phyloP scores from a whole-genome alignment of 2,329 filamentous ascomycete genomes.

The Pseudogymnoascus sp. region DNA sequence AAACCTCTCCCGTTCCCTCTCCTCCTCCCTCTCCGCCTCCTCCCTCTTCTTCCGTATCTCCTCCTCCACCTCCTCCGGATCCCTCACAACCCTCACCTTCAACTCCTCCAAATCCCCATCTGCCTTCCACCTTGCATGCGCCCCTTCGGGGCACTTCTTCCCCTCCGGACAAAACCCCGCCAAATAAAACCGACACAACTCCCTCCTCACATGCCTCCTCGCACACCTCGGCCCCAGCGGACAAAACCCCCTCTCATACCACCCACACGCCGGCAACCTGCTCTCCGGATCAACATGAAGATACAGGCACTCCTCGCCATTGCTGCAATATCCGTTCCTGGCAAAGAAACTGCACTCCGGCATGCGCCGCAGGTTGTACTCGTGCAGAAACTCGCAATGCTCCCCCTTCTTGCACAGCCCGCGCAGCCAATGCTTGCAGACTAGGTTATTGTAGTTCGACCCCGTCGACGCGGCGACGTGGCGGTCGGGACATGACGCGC shows the following conservation, averaged over 20 bases:
- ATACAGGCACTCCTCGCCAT: conserved; percentile 93
- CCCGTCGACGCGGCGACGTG: conserved; percentile 43
- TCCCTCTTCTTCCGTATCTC: conserved; percentile 50
- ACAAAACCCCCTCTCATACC: conserved; percentile 94
- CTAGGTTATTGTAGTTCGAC: conserved; percentile 66
- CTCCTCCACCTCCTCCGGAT: conserved; percentile 46
- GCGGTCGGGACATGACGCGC: conserved; percentile 75
- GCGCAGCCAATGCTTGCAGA: conserved; percentile 98
- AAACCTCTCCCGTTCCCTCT: conserved; percentile 32
- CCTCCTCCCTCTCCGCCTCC: conserved; percentile 44
- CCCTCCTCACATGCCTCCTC: conserved; percentile 79
- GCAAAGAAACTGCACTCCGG: conserved; percentile 97
- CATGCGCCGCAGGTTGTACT: conserved; percentile 97
- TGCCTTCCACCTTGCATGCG: conserved; percentile 71
- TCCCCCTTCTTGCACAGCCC: conserved; percentile 97
- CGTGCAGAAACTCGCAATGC: conserved; percentile 93
- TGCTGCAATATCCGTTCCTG: conserved; percentile 87
- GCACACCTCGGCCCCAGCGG: conserved; percentile 79
- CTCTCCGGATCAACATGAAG: conserved; percentile 80
- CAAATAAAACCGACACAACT: conserved; percentile 76
- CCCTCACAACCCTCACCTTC: conserved; percentile 57
- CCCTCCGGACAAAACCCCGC: conserved; percentile 93
- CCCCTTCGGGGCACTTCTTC: conserved; percentile 65
- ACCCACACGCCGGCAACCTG: conserved; percentile 71
- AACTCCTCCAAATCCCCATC: conserved; percentile 68